Percentiles rank a stretch among this genome's conserved stretches.
Evolutionary conservation across 768 basidiomycete genomes (phyloP).

Genomic region (Obba rivulosa): DNA sequence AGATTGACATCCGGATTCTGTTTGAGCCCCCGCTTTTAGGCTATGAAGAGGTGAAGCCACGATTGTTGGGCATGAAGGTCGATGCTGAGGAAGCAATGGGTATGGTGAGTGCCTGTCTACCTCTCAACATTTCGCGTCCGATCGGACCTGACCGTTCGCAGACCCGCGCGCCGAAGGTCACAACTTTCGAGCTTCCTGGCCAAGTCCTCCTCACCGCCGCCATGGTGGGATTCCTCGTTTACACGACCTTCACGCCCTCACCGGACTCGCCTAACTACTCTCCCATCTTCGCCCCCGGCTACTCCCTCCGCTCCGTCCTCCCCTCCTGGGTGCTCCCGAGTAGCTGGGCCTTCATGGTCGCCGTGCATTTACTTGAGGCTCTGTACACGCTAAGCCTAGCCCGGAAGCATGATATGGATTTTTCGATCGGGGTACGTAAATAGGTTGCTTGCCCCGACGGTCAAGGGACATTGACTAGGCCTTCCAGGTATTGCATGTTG

Average conservation of each 20-base stretch:
- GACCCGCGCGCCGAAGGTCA: slow-evolving; percentile 61
- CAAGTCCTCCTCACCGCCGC: slow-evolving; percentile 20
- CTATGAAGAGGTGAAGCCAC: slow-evolving; percentile 80
- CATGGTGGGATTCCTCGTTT: slow-evolving; percentile 28
- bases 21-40: slow-evolving; percentile 70
- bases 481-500: slow-evolving; percentile 47
- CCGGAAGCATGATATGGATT: slow-evolving; percentile 45
- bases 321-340: slow-evolving; percentile 21
- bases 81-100: slow-evolving; percentile 76
- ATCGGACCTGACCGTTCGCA: slow-evolving; percentile 19
- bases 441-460: slow-evolving; percentile 12
- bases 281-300: slow-evolving; percentile 18
- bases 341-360: slow-evolving; percentile 28
- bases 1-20: slow-evolving; percentile 42
- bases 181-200: slow-evolving; percentile 44
- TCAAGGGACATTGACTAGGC: not conserved
- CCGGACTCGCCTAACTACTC: slow-evolving; percentile 13
- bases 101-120: slow-evolving; percentile 47
- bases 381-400: slow-evolving; percentile 45
- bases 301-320: slow-evolving; percentile 7
- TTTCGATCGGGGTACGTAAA: slow-evolving; percentile 32
- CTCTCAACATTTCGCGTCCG: not conserved
- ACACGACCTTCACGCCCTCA: slow-evolving; percentile 25
- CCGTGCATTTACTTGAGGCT: slow-evolving; percentile 41
- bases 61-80: slow-evolving; percentile 74